A percentile compares a stretch with the other conserved stretches of the same genome.
Evolutionary conservation across 768 basidiomycete species (phyloP).

Genomic region (Mycena sanguinolenta): DNA sequence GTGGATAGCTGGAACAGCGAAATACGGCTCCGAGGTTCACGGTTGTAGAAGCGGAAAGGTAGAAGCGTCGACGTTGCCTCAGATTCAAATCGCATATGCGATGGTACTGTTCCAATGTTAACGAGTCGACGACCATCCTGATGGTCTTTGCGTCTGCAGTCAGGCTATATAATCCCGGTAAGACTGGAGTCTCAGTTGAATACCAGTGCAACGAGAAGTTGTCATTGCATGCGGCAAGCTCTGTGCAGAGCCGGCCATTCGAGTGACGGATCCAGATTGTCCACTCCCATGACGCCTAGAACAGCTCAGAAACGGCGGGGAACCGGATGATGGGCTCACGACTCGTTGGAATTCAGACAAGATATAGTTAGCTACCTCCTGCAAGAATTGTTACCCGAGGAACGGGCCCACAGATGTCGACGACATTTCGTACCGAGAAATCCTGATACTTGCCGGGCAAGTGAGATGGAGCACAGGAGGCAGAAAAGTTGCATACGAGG

Average conservation of each 20-base stretch:
- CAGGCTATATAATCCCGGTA: neutral
- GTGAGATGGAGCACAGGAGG: neutral
- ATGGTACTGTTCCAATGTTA: slow-evolving; percentile 2
- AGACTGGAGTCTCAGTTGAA: neutral
- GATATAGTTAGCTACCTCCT: too few relatives aligned
- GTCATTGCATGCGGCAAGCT: too few relatives aligned
- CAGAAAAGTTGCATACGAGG: neutral
- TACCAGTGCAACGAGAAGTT: neutral
- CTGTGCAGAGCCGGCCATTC: too few relatives aligned
- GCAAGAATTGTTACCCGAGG: too few relatives aligned
- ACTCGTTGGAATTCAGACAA: too few relatives aligned
- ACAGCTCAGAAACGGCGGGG: too few relatives aligned
- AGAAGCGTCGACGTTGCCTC: neutral
- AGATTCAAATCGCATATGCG: neutral
- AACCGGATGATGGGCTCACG: too few relatives aligned
- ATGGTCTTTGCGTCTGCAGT: neutral
- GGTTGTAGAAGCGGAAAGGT: too few relatives aligned
- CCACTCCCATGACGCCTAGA: too few relatives aligned
- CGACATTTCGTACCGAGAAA: neutral
- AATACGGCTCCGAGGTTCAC: too few relatives aligned
- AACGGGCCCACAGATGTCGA: neutral
- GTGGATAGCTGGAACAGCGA: too few relatives aligned
- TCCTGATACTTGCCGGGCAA: neutral
- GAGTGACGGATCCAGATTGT: too few relatives aligned
- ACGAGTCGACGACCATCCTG: neutral